phyloP scores from a whole-genome alignment of 352 stramenopile genomes.

The Globisporangium alternatum region DNA sequence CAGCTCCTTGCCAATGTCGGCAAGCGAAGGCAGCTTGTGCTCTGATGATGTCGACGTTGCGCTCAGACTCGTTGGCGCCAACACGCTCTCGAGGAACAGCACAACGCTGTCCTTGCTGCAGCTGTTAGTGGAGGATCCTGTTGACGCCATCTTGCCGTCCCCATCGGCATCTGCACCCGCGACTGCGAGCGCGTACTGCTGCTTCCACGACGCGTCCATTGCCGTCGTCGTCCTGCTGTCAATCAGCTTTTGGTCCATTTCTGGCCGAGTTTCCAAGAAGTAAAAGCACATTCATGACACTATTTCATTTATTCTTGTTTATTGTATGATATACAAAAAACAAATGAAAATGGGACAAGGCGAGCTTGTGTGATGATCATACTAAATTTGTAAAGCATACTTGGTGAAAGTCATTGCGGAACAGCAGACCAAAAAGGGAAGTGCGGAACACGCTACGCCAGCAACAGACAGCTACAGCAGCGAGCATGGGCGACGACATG shows the following conservation, averaged over 20 bases:
- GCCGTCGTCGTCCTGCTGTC: not conserved
- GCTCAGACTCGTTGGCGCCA: not conserved
- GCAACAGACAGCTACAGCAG: not conserved
- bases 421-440: no score
- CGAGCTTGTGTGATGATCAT: no score
- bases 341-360: no score
- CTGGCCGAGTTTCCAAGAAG: no score
- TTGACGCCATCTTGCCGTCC: not conserved
- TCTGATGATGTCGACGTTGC: not conserved
- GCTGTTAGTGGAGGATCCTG: not conserved
- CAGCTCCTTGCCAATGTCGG: conserved; percentile 20
- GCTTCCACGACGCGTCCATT: conserved; percentile 8
- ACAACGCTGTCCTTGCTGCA: not conserved
- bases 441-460: not conserved
- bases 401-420: no score
- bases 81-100: conserved; percentile 12
- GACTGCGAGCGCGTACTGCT: conserved; percentile 16
- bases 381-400: no score
- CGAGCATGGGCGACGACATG: conserved; percentile 37
- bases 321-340: no score
- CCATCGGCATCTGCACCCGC: not conserved
- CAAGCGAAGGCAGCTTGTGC: conserved; percentile 10
- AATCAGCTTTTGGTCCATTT: not conserved
- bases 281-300: no score
- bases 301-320: no score